Conservation (phyloP, 208 protist species). For the Leptomonas pyrrhocoris region DNA sequence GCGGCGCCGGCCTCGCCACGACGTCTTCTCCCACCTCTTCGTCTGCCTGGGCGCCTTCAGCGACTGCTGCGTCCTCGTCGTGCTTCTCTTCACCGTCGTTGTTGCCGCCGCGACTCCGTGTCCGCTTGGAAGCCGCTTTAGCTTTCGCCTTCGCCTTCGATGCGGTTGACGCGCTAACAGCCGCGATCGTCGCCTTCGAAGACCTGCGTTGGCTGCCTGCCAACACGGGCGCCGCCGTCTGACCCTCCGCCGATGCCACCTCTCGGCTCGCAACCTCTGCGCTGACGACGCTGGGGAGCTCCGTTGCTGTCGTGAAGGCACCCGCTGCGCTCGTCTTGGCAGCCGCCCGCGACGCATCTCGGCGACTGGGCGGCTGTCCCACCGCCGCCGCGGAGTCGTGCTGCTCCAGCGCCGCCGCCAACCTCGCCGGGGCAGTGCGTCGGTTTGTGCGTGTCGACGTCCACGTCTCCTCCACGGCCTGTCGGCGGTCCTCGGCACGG, state of each 20-base stretch:
- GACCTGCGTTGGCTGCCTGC: no score
- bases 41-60: neutral
- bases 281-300: no score
- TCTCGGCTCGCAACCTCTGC: no score
- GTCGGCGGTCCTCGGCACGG: constrained; percentile 35
- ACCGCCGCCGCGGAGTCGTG: neutral
- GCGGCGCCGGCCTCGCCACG: neutral
- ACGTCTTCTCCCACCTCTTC: neutral
- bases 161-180: no score
- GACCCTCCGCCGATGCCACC: no score
- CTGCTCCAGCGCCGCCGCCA: constrained; percentile 7
- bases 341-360: no score
- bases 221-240: no score
- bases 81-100: constrained; percentile 1
- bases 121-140: neutral
- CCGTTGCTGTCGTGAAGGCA: no score
- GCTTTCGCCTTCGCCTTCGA: neutral
- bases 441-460: constrained; percentile 47
- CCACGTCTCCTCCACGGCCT: constrained; percentile 61
- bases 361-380: no score
- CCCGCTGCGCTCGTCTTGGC: no score
- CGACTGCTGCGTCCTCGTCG: neutral
- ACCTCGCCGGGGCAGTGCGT: constrained; percentile 34
- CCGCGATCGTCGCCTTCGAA: no score
- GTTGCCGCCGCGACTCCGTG: constrained; percentile 6